Evolutionary conservation across 2,329 filamentous ascomycete species (phyloP).

Genomic region (Pestalotiopsis fici): DNA sequence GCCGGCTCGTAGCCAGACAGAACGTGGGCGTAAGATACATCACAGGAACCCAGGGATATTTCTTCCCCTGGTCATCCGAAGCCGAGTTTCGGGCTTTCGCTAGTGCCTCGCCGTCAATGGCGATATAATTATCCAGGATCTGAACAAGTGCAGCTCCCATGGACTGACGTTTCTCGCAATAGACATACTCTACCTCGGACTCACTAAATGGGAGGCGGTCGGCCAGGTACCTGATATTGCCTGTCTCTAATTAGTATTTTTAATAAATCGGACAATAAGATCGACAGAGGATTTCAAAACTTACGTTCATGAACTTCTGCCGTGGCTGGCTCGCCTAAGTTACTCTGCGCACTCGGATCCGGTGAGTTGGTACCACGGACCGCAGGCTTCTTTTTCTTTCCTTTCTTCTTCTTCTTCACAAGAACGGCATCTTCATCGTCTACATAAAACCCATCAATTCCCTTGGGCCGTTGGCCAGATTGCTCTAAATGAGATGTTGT

Average conservation of each 20-base stretch:
- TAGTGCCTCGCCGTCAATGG: conserved; percentile 33
- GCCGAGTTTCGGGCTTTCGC: conserved; percentile 23
- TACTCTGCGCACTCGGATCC: conserved; percentile 5
- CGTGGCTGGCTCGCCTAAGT: conserved; percentile 11
- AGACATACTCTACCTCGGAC: conserved; percentile 41
- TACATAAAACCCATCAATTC: conserved; percentile 79
- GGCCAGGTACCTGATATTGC: conserved; percentile 45
- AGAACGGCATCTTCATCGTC: conserved; percentile 40
- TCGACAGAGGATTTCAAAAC: neutral
- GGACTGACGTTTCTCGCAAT: conserved; percentile 37
- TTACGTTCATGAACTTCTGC: conserved; percentile 20
- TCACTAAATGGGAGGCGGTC: conserved; percentile 42
- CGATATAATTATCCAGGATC: conserved; percentile 44
- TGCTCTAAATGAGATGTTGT: conserved; percentile 78
- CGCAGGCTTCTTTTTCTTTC: conserved; percentile 34
- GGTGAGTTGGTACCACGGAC: neutral
- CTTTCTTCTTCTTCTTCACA: conserved; percentile 38
- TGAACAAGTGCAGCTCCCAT: conserved; percentile 40
- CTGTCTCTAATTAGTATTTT: conserved; percentile 16
- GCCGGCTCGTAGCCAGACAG: conserved; percentile 32
- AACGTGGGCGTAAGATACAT: conserved; percentile 44
- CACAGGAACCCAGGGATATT: conserved; percentile 42
- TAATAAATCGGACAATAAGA: no score
- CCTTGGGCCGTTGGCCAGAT: conserved; percentile 63
- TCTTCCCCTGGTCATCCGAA: conserved; percentile 34